These are phyloP conservation scores for Dentipellis sp. DNA, from an alignment of 768 basidiomycete species.

Conservation along the genomic window DNA sequence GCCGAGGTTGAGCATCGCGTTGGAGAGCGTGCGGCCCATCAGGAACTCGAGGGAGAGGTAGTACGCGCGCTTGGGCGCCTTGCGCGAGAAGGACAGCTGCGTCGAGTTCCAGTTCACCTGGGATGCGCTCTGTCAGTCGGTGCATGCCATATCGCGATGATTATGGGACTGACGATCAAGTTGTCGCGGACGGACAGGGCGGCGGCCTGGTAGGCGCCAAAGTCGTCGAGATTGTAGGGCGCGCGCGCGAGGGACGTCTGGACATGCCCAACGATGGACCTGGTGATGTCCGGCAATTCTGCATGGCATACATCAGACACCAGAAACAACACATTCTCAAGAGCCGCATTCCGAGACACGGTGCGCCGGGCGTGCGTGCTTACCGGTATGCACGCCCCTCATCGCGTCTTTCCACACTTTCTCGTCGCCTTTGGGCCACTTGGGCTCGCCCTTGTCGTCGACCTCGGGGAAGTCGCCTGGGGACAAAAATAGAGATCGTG, in stretches of 20 bases:
- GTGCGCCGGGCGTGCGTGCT: neutral
- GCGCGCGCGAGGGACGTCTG: conserved; percentile 88
- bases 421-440: conserved; percentile 81
- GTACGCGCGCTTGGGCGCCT: conserved; percentile 83
- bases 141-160: neutral
- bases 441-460: conserved; percentile 69
- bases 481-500: neutral
- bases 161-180: conserved; percentile 48
- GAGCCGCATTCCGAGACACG: neutral
- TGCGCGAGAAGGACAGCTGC: conserved; percentile 67
- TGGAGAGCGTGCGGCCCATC: conserved; percentile 74
- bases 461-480: conserved; percentile 76
- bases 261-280: conserved; percentile 73
- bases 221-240: conserved; percentile 77
- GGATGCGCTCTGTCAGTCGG: neutral
- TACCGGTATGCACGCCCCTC: conserved; percentile 50
- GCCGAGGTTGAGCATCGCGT: conserved; percentile 81
- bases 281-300: conserved; percentile 59
- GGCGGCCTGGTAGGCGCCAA: conserved; percentile 88
- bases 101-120: conserved; percentile 85
- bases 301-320: neutral
- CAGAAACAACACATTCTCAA: neutral
- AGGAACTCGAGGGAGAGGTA: conserved; percentile 94
- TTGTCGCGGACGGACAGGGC: conserved; percentile 85
- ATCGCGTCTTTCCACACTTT: conserved; percentile 58